A percentile compares a stretch with the other conserved stretches of the same genome.
Conservation (phyloP, 1,139 yeast species). For the Saccharomyces hybrid region DNA sequence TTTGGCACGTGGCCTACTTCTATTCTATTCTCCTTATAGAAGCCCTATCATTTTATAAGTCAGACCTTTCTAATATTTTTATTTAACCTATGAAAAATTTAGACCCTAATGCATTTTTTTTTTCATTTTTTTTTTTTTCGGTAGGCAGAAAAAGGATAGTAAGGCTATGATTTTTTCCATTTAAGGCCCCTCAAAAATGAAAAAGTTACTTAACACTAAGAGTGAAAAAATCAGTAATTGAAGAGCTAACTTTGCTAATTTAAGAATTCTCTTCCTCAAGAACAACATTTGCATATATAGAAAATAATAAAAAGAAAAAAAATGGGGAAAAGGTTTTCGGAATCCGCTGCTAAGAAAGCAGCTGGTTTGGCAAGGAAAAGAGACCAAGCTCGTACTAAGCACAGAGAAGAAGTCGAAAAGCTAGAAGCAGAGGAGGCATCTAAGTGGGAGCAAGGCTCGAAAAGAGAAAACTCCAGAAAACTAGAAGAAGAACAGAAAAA, state of each 20-base stretch:
- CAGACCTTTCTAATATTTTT: no score
- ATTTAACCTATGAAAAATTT: not conserved
- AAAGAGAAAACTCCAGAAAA: conserved; percentile 25
- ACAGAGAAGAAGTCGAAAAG: conserved; percentile 18
- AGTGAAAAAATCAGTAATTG: no score
- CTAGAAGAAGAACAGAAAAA: conserved; percentile 27
- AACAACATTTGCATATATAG: not conserved
- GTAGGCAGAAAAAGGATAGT: not conserved
- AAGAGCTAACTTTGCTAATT: no score
- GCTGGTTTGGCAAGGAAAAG: conserved; percentile 31
- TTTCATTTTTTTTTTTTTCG: not conserved
- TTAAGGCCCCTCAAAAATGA: not conserved
- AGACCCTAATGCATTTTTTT: not conserved
- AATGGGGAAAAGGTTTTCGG: conserved; percentile 33
- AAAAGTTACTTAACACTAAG: not conserved
- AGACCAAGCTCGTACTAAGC: conserved; percentile 27
- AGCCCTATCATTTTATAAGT: not conserved
- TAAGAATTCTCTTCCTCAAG: not conserved
- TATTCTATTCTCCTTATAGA: not conserved
- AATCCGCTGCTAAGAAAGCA: conserved; percentile 31
- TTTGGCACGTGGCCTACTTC: not conserved
- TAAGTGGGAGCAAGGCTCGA: conserved; percentile 35
- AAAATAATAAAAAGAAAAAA: not conserved
- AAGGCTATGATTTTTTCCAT: not conserved
- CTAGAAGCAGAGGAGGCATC: conserved; percentile 27